Conservation (phyloP, 2,329 filamentous ascomycete species). For the Pezicula rhizophila region DNA sequence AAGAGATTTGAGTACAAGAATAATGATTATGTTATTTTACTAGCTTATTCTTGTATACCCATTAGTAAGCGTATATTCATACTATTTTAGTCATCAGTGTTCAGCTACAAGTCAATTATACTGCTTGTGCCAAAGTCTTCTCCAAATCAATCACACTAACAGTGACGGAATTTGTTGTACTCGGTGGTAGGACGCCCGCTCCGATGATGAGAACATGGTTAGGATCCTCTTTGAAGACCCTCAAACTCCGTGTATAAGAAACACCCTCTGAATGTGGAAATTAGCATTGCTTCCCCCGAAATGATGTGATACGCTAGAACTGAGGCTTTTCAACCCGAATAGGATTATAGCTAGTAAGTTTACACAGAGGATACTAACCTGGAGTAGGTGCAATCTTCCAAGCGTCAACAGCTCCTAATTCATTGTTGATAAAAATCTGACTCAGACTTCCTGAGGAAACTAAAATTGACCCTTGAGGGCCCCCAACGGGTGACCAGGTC, state of each 20-base stretch:
- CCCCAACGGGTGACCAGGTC: constrained; percentile 24
- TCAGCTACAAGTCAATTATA: neutral
- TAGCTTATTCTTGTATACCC: no score
- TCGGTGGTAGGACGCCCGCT: constrained; percentile 22
- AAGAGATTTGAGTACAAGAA: no score
- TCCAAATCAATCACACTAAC: constrained; percentile 25
- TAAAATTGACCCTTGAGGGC: constrained; percentile 24
- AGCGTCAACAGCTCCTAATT: constrained; percentile 18
- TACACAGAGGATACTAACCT: no score
- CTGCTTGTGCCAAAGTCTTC: constrained; percentile 9
- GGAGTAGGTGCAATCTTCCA: constrained; percentile 24
- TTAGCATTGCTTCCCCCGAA: no score
- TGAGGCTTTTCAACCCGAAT: no score
- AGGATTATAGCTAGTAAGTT: no score
- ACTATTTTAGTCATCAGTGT: no score
- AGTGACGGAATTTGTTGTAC: constrained; percentile 23
- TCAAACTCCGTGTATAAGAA: constrained; percentile 24
- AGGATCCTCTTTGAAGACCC: constrained; percentile 19
- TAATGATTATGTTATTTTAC: no score
- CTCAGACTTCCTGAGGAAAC: constrained; percentile 19
- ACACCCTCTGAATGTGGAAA: constrained; percentile 5
- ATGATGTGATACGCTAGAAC: no score
- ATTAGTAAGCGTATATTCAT: no score
- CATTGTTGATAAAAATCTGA: constrained; percentile 24
- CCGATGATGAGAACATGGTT: constrained; percentile 26